phyloP scores from a whole-genome alignment of 2,329 filamentous ascomycete species.

The Epichloe amarillans region DNA sequence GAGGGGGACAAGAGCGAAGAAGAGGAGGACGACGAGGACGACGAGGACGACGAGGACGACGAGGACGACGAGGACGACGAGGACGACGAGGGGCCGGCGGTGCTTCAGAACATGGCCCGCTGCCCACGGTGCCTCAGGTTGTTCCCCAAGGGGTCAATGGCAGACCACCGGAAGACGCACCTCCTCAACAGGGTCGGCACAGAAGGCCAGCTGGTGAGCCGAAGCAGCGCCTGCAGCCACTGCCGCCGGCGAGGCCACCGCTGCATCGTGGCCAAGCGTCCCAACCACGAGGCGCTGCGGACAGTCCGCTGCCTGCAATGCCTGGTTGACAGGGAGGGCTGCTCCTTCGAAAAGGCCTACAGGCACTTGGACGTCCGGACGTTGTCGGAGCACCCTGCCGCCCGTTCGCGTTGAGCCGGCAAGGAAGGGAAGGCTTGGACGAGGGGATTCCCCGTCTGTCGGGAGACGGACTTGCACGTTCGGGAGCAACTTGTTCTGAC shows the following conservation, averaged over 20 bases:
- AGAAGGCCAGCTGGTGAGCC: background rate
- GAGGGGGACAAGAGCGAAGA: background rate
- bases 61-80: background rate
- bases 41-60: background rate
- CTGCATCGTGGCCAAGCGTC: slow-evolving; percentile 3
- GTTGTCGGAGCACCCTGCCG: background rate
- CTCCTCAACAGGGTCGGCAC: background rate
- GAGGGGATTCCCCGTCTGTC: too few species aligned
- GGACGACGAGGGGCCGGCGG: background rate
- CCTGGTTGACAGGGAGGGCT: background rate
- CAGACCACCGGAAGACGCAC: background rate
- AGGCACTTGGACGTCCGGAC: background rate
- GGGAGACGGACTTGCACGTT: too few species aligned
- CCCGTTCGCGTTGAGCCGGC: too few species aligned
- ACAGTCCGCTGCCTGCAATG: slow-evolving; percentile 1
- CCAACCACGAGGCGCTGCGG: background rate
- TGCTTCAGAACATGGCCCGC: background rate
- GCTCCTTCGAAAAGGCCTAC: slow-evolving; percentile 2
- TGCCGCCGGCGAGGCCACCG: background rate
- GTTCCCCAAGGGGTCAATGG: background rate
- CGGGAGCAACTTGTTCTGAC: too few species aligned
- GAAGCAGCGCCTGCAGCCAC: background rate
- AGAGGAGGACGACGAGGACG: background rate
- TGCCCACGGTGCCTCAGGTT: background rate
- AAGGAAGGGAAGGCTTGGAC: too few species aligned